Base-by-base conservation (phyloP, 495 filamentous ascomycete species). In the Echria macrotheca region DNA sequence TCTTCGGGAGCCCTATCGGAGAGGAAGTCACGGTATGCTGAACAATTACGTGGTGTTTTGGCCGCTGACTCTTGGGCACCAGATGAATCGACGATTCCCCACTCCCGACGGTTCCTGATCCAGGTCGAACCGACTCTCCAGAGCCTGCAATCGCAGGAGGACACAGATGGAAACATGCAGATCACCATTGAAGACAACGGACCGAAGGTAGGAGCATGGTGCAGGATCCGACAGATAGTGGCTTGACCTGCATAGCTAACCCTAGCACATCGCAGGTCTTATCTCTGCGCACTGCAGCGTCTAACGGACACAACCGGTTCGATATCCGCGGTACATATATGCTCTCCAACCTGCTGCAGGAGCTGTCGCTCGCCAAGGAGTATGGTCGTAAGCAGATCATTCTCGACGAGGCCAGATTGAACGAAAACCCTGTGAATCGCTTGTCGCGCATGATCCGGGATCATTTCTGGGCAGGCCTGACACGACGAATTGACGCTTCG, bases 161-260 rank as follows among this genome's bases (percentile, higher is more conserved):
- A 97, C 58, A 91, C 89, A 3, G 89, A 98, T 66, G 70, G 75
- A 15, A 95, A 97, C 63, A 83, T 83, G 71, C 89, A 96, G 66
- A 98, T 98, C 61, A 97, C 93, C 4, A 94, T 97, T 56, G 91
- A 97, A 62, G 93, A 97, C 70, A 69, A 74, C 48, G 93, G 93
- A 10, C 93, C 93, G 15, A 98, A 98, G 82, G 89, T 91, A 65
- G 46, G 70, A 25, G 12, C 12, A 22, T 1, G 37, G 5, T 25
- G n/a, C n/a, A n/a, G n/a, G n/a, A n/a, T 23, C 44, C 41, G 29
- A 54, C 35, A 42, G 11, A 18, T 23, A 8, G 23, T 10, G 29
- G 18, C 45, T 53, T 47, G 53, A 49, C 12, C 26, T 2, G 38
- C 25, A 14, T 29, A 55, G 46, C 46, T 58, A 44, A 58, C 43